A percentile compares a stretch with the other conserved stretches of the same genome.
Conservation (phyloP, 2,329 filamentous ascomycete genomes). For the Juglanconis sp. region DNA sequence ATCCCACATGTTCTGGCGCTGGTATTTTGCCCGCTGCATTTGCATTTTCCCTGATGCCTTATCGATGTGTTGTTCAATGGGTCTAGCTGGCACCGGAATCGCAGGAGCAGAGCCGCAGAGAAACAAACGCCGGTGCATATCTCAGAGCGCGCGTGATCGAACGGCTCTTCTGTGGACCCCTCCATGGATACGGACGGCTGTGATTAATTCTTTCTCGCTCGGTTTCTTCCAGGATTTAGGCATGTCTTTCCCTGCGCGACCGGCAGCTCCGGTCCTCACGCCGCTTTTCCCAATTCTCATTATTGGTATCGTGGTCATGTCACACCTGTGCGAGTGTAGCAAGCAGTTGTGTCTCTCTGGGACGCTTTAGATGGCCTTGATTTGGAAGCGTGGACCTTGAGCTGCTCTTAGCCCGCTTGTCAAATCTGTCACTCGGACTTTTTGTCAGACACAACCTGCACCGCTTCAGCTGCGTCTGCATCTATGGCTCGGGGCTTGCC, state of each 20-base stretch:
- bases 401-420: background rate
- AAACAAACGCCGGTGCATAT: background rate
- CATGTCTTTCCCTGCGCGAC: conserved; percentile 1
- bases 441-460: background rate
- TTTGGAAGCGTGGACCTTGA: background rate
- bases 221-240: background rate
- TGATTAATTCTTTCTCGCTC: background rate
- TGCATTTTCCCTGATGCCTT: too few species aligned
- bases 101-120: background rate
- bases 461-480: background rate
- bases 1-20: background rate
- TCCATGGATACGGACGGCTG: background rate
- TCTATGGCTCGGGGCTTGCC: background rate
- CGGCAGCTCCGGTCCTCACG: background rate
- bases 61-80: too few species aligned
- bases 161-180: background rate
- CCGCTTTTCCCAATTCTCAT: background rate
- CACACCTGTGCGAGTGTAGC: conserved; percentile 1
- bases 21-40: too few species aligned
- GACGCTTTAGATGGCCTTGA: background rate
- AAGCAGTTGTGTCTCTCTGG: background rate
- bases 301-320: background rate
- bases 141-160: background rate
- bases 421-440: background rate
- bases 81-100: too few species aligned